Base-by-base conservation (phyloP, 768 basidiomycete genomes). In the Leccinellum rugosiceps region DNA sequence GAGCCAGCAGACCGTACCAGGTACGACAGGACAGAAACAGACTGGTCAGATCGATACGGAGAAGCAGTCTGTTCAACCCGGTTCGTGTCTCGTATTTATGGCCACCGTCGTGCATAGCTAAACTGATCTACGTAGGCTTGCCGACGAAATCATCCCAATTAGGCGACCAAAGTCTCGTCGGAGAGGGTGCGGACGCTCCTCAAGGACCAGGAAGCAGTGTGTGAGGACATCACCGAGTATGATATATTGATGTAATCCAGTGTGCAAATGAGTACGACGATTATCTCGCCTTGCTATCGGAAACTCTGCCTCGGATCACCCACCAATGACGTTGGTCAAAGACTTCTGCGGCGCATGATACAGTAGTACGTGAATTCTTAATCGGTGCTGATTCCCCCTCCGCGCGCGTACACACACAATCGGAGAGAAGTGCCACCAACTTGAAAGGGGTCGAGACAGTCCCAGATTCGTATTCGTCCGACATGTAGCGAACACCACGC, bases 161-260 rank as follows among this genome's bases (percentile, higher is more conserved):
- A 2, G 41, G 15, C 1, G 34, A 34, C 14, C 34, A 34, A 14
- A 34, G 34, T 15, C 41, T 43, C 19, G 32, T 28, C 10, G 61
- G 59, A 26, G 30, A 13, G 11, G 51, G 43, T 9, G 50, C 54
- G 1, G 56, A 58, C 8, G 50, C 53, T 10, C 50, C 61, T 13
- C 57, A 59, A 44, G 56, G 48, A 15, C 25, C 43, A 4, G 58
- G 51, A 34, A 55, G 51, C 32, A 48, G 21, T 5, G 45, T 30
- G 4, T 65, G 43, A 62, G 19, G 6, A 11, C 13, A 13, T 14
- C 13, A 9, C 23, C 17, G 38, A 15, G 32, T 21, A 2, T 21
- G 25, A 17, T 46, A 2, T 15, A 46, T 25, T 9, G 45, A 25
- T 17, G 15, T 3, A 3, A 25, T 7, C 7, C 6, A 21, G 44